Conservation (phyloP, 202 grass and related monocot species). For the Schoenoplectus tabernaemontani region DNA sequence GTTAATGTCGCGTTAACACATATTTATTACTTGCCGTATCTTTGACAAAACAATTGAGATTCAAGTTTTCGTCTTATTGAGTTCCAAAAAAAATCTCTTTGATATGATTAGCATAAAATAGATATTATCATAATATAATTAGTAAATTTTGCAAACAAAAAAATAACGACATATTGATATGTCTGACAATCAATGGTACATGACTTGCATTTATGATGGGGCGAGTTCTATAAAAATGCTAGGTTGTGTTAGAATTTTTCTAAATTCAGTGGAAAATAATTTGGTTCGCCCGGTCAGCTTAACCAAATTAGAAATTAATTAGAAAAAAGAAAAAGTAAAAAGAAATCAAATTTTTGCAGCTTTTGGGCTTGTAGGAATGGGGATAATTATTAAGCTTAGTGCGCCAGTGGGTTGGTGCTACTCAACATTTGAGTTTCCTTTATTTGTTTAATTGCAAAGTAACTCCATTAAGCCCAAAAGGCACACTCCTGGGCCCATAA, state of each 20-base stretch:
- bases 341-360: neutral
- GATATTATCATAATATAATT: too few species aligned
- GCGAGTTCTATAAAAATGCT: neutral
- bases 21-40: neutral
- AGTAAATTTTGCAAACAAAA: too few species aligned
- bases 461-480: slow-evolving; percentile 23
- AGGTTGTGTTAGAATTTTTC: neutral
- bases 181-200: too few species aligned
- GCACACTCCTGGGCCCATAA: slow-evolving; percentile 23
- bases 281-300: neutral
- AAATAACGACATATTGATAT: too few species aligned
- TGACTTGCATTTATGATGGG: neutral
- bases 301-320: neutral
- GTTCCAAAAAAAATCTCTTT: too few species aligned
- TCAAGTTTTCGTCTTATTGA: neutral
- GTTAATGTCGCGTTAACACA: neutral
- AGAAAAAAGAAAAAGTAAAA: neutral
- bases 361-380: neutral
- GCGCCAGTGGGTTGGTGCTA: slow-evolving; percentile 45
- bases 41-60: neutral
- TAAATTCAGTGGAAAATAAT: neutral
- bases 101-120: neutral
- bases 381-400: slow-evolving; percentile 22
- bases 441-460: slow-evolving; percentile 16
- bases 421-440: slow-evolving; percentile 26